A percentile compares a stretch with the other conserved stretches of the same genome.
Evolutionary conservation across 805 yeast species (phyloP).

Genomic region (Wickerhamomyces canadensis): DNA sequence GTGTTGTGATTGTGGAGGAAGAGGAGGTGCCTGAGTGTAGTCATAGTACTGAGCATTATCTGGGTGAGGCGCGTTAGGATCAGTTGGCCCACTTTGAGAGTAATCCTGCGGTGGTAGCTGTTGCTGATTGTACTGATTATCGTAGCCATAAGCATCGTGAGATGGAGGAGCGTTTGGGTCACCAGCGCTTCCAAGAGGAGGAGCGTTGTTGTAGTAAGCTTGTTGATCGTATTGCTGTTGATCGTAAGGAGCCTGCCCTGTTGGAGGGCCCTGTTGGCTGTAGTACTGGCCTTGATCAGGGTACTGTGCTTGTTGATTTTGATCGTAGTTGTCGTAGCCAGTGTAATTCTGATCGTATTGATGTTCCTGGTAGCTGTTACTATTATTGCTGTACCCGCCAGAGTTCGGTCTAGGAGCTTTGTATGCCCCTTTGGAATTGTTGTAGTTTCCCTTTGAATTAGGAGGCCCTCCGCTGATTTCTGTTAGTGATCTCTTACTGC

Average conservation of each 20-base stretch:
- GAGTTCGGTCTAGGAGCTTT: not conserved
- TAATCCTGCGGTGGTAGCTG: not conserved
- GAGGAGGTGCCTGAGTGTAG: too few relatives aligned
- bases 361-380: not conserved
- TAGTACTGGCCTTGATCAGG: not conserved
- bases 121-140: too few relatives aligned
- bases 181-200: not conserved
- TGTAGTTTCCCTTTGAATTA: not conserved
- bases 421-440: not conserved
- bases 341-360: not conserved
- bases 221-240: slow-evolving; percentile 1
- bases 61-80: too few relatives aligned
- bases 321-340: not conserved
- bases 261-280: not conserved
- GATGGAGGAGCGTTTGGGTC: not conserved
- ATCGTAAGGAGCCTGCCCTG: not conserved
- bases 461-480: not conserved
- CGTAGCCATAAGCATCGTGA: too few relatives aligned
- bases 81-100: too few relatives aligned
- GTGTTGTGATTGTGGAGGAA: not conserved
- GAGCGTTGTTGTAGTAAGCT: not conserved
- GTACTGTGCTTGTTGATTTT: not conserved
- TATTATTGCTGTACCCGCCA: not conserved
- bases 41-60: too few relatives aligned
- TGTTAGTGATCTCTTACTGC: not conserved